Evolutionary conservation across 1,284 basidiomycete species (phyloP).

Genomic region (Irpex sp.): DNA sequence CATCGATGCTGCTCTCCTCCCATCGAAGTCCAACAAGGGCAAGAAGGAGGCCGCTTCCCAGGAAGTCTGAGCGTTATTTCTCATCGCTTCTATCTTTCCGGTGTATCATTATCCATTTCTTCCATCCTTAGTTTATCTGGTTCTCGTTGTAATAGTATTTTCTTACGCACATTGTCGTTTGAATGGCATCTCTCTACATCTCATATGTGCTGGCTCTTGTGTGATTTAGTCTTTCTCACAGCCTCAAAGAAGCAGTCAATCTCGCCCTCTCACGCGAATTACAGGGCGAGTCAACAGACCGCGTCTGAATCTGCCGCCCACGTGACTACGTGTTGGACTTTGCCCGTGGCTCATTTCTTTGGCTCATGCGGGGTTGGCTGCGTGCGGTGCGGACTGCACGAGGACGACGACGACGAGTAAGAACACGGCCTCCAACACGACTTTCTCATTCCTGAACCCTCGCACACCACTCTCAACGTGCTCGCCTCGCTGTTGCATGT

Average conservation of each 20-base stretch:
- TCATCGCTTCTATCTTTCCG: not conserved
- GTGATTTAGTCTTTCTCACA: not conserved
- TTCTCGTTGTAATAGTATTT: not conserved
- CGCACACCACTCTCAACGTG: constrained; percentile 7
- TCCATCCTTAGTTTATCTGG: not conserved
- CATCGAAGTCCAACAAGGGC: constrained; percentile 60
- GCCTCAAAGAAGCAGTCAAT: not conserved
- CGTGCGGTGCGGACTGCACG: constrained; percentile 7
- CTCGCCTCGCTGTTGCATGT: constrained; percentile 1
- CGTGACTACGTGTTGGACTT: constrained; percentile 12
- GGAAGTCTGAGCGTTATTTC: constrained; percentile 28
- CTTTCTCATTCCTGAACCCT: not conserved
- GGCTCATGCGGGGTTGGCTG: constrained; percentile 1
- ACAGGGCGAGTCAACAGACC: not conserved
- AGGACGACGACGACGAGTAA: not conserved
- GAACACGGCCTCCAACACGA: not conserved
- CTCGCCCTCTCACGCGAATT: not conserved
- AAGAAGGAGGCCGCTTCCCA: constrained; percentile 44
- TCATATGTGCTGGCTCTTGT: not conserved
- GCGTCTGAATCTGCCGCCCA: not conserved
- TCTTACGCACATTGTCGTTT: not conserved
- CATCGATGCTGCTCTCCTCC: constrained; percentile 68
- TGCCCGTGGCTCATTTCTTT: constrained; percentile 5
- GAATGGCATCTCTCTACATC: not conserved
- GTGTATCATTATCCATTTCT: not conserved